A percentile compares a stretch with the other conserved stretches of the same genome.
phyloP scores from a whole-genome alignment of 768 basidiomycete genomes.

The Paxillus ammoniavirescens region DNA sequence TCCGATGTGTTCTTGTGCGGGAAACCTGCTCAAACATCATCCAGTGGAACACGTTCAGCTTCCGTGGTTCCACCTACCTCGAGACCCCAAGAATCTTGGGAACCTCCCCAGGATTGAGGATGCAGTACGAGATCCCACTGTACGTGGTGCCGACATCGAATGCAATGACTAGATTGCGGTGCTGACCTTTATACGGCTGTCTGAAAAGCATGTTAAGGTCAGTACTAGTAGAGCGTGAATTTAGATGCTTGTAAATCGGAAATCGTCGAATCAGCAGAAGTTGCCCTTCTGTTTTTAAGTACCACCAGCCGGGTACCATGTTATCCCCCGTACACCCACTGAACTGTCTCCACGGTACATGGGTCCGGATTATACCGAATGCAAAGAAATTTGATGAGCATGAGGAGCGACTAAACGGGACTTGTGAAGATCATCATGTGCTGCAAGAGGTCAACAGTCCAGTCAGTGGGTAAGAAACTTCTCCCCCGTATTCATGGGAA shows the following conservation, averaged over 20 bases:
- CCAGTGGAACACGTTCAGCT: background rate
- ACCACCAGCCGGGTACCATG: background rate
- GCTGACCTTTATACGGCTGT: conserved; percentile 34
- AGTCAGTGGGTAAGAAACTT: background rate
- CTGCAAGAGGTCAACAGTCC: no score
- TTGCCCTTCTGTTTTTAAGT: background rate
- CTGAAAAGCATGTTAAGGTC: conserved; percentile 23
- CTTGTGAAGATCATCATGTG: background rate
- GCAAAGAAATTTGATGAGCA: background rate
- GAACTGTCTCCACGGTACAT: background rate
- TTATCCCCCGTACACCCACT: background rate
- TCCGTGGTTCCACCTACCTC: conserved; percentile 16
- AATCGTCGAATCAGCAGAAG: no score
- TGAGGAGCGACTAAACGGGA: background rate
- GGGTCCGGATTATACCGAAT: background rate
- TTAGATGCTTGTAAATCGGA: background rate
- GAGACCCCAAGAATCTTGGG: conserved; percentile 28
- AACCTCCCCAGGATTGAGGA: conserved; percentile 35
- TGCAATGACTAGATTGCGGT: conserved; percentile 43
- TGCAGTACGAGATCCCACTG: conserved; percentile 38
- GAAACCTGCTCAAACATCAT: conserved; percentile 34
- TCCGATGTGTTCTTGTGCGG: conserved; percentile 44
- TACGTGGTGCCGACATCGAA: conserved; percentile 46
- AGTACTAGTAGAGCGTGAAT: background rate
- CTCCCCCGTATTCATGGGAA: background rate